phyloP scores from a whole-genome alignment of 2,329 filamentous ascomycete species.

The Phaeoacremonium minimum region DNA sequence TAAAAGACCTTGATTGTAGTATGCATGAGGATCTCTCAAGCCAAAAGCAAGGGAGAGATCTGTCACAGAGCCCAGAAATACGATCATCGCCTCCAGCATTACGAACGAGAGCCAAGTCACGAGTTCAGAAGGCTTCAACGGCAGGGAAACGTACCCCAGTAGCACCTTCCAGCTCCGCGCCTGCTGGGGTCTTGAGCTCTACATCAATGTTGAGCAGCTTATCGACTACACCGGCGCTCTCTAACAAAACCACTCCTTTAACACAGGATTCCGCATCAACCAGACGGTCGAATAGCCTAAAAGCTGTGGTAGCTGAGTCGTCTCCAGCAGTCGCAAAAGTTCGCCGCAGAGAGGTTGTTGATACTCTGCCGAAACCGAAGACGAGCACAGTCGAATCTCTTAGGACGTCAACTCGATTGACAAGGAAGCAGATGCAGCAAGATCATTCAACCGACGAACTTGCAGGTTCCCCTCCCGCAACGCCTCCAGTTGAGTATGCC shows the following conservation, averaged over 20 bases:
- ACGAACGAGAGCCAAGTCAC: constrained; percentile 10
- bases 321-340: constrained; percentile 26
- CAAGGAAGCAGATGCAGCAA: constrained; percentile 12
- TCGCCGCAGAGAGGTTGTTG: constrained; percentile 17
- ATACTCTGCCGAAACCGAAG: constrained; percentile 17
- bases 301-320: constrained; percentile 11
- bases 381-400: constrained; percentile 16
- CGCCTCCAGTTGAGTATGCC: constrained; percentile 30
- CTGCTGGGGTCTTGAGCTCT: constrained; percentile 8
- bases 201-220: constrained; percentile 35
- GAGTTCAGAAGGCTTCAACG: background rate
- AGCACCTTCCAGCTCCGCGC: background rate
- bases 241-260: constrained; percentile 28
- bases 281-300: constrained; percentile 9
- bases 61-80: constrained; percentile 8
- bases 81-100: constrained; percentile 18
- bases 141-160: background rate
- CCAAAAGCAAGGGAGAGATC: too few species aligned
- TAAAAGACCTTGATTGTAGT: too few species aligned
- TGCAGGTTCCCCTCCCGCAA: constrained; percentile 30
- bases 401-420: constrained; percentile 19
- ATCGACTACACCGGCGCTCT: constrained; percentile 31
- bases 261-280: constrained; percentile 24
- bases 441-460: constrained; percentile 45
- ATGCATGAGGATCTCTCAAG: too few species aligned